Base-by-base conservation (phyloP, 306 rosid genomes). In the Datisca glomerata region DNA sequence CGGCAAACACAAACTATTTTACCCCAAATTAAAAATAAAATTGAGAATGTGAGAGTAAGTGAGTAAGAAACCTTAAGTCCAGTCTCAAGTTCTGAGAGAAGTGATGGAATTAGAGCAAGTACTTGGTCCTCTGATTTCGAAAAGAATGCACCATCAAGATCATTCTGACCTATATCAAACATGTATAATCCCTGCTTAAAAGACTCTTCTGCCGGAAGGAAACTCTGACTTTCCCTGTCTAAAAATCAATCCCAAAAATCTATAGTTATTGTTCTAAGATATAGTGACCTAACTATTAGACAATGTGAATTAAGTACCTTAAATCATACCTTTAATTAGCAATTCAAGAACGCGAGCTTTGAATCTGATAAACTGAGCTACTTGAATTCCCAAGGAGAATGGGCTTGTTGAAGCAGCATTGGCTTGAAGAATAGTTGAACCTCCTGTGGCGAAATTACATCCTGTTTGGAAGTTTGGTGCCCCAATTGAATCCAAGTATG, bases 401-500 rank as follows among this genome's bases (percentile, higher is more conserved):
- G 74, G 65, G 43, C 55, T 38, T 17, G 8, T 8, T 4, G 53
- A 32, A 18, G 64, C 50, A 17, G 61, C 65, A 39, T 45, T 68
- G 38, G 74, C 74, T 3, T 52, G 69, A 51, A 45, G 60, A 38
- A 68, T 16, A 8, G 74, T 68, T 7, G 69, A 18, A 6, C 65
- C 74, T 2, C 65, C 69, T 1, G 69, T 47, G 1, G 74, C 69
- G 18, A 62, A 68, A 47, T 68, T 56, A 14, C 69, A 68, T 17
- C 74, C 74, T 18, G 35, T 62, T 24, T 41, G 65, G 53, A 68
- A 56, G 27, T 29, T 62, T 35, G 74, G 69, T 43, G 53, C 56
- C 33, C 74, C 74, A 31, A 68, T 38, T 12, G 69, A 56, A 25
- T 68, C 74, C 69, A 68, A 56, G 39, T 68, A 68, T 25, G 74